Evolutionary conservation across 257 asterid species (phyloP).

Genomic region (Fraxinus pennsylvanica): DNA sequence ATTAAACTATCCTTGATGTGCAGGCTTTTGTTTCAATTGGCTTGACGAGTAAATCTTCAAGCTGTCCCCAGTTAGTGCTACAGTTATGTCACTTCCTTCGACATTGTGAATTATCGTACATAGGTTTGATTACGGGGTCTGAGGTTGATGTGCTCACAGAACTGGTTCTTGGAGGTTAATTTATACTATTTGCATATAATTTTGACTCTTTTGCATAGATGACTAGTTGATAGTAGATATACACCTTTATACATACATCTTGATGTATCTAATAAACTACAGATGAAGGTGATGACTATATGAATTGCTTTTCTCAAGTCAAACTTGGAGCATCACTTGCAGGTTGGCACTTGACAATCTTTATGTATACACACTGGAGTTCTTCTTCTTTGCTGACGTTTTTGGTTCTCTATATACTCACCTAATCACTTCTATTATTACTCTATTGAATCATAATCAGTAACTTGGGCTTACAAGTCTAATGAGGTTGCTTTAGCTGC

Average conservation of each 20-base stretch:
- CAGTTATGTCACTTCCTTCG: conserved; percentile 60
- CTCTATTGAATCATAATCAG: conserved; percentile 45
- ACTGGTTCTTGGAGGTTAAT: conserved; percentile 56
- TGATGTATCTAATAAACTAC: conserved; percentile 28
- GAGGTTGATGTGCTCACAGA: conserved; percentile 48
- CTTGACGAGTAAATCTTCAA: conserved; percentile 39
- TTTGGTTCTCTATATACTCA: conserved; percentile 24
- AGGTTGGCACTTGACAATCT: conserved; percentile 45
- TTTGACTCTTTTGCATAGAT: conserved; percentile 16
- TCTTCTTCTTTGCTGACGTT: conserved; percentile 23
- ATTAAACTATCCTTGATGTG: conserved; percentile 34
- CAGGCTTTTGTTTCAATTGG: conserved; percentile 78
- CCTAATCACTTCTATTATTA: conserved; percentile 17
- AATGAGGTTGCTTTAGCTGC: conserved; percentile 64
- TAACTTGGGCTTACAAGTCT: conserved; percentile 76
- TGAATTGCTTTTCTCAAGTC: conserved; percentile 72
- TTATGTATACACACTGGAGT: neutral
- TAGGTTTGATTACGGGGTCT: conserved; percentile 62
- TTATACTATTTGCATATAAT: conserved; percentile 15
- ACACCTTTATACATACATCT: conserved; percentile 17
- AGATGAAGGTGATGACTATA: conserved; percentile 53
- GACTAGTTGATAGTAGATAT: conserved; percentile 4
- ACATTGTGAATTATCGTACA: conserved; percentile 65
- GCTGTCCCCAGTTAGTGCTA: conserved; percentile 50
- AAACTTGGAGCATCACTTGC: conserved; percentile 78